Conservation (phyloP, 2,329 filamentous ascomycete genomes). For the Diplodia seriata region DNA sequence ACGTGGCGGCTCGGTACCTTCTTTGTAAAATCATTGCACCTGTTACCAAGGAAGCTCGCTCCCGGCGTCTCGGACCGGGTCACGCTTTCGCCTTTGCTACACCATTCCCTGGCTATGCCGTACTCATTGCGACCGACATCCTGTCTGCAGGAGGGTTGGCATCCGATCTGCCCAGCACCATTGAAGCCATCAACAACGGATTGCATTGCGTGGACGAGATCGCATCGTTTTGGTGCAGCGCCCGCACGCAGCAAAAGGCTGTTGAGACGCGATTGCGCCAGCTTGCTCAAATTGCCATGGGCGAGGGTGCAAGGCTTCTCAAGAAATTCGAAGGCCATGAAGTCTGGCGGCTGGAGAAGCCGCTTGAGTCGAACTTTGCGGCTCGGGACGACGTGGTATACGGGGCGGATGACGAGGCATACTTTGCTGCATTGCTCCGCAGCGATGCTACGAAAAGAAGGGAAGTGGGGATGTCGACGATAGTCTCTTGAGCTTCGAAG, state of each 20-base stretch:
- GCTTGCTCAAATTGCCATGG: conserved; percentile 50
- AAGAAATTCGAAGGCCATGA: conserved; percentile 1
- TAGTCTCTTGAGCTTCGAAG: neutral
- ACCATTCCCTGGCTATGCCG: conserved; percentile 68
- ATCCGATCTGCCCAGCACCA: conserved; percentile 58
- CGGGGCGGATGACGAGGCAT: conserved; percentile 37
- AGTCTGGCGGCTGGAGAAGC: conserved; percentile 25
- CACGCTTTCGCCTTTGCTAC: conserved; percentile 57
- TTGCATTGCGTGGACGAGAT: conserved; percentile 64
- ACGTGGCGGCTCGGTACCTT: conserved; percentile 38
- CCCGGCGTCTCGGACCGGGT: conserved; percentile 40
- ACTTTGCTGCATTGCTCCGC: conserved; percentile 13
- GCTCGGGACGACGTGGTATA: conserved; percentile 54
- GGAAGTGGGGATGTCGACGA: conserved; percentile 14
- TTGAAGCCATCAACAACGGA: conserved; percentile 62
- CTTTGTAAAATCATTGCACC: conserved; percentile 46
- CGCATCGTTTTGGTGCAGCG: conserved; percentile 66
- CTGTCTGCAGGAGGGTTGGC: conserved; percentile 65
- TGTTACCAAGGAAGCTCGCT: conserved; percentile 40
- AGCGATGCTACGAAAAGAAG: conserved; percentile 3
- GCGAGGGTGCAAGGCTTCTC: neutral
- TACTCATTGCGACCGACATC: conserved; percentile 70
- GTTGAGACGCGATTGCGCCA: conserved; percentile 57
- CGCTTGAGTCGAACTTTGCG: conserved; percentile 16
- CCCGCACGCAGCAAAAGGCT: conserved; percentile 58